Base-by-base conservation (phyloP, 129 eudicot species). In the Flaveria trinervia region DNA sequence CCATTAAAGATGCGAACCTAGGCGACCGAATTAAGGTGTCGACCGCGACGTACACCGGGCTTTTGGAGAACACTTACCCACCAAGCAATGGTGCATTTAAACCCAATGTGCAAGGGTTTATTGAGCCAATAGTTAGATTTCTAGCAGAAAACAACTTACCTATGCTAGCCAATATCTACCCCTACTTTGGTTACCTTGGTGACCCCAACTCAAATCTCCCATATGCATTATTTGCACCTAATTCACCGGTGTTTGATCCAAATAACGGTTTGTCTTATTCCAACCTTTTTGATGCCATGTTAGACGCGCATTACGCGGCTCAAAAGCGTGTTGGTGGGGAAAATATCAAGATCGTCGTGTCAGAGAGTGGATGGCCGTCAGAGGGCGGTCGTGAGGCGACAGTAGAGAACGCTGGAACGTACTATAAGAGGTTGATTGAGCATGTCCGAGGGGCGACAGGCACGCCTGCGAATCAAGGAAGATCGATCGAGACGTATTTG, bases 241-340 rank as follows among this genome's bases (percentile, higher is more conserved):
- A 74, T 14, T 33, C 45, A 1, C 66, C 74, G 15, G 80, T 80
- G 15, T 52, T 3, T 0, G 84, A 80, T 16, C 7, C 18, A 2
- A 61, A 57, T 55, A 65, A 76, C 14, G 76, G 70, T 18, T 41
- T 15, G 1, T 64, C 16, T 0, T 80, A 80, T 13, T 68, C 80
- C 16, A 74, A 80, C 70, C 71, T 80, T 28, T 80, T 80, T 20
- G 75, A 68, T 20, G 84, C 84, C 14, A 67, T 74, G 25, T 65
- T 80, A 67, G 84, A 80, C 25, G 84, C 84, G 49, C 84, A 80
- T 26, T 80, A 80, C n/a, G 70, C 80, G 2, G 84, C 84, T 45
- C 75, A 73, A 69, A 75, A 74, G 8, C 74, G 62, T 28, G 26
- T 75, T 12, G 80, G 80, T 48, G 76, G 84, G 2, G 70, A 5